Evolutionary conservation across 2,329 filamentous ascomycete genomes (phyloP), one percentile per base, ranked within the genome.

Genomic region (Aspergillus thermomutatus): DNA sequence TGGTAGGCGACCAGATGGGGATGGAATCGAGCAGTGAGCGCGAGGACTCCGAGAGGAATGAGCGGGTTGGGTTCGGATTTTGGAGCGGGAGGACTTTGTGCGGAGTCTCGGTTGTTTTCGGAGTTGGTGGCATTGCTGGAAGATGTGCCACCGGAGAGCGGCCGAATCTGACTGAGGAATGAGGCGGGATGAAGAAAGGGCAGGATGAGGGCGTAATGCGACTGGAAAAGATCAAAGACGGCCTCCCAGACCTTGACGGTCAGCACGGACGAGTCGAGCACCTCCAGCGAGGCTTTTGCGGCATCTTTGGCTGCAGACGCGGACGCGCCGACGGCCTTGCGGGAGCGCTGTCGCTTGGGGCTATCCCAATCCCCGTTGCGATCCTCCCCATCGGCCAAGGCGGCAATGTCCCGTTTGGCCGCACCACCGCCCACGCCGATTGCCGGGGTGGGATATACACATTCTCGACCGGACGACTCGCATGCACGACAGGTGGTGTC

Each of bases 401-500:
- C 65, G 11, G 69, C 70, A 37, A 73, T 61, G 50, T 77, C 74
- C 57, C 72, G 72, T 67, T 75, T 77, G 58, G 66, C 66, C 27
- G 64, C 63, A 21, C 55, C 63, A 34, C 66, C 69, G 47, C 66
- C 70, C 10, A 70, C 68, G 11, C 73, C 72, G 52, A 73, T 68
- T 28, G 74, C 73, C 2, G 75, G 75, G 27, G 74, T 69, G 8
- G 89, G 88, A 71, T 92, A 91, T 60, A 83, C 83, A 70, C 91
- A 94, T 58, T 90, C 83, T 69, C 89, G 83, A 47, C 87, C 85
- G 51, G 84, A 84, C 58, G 86, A 86, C 69, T 88, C 83, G 71
- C 91, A 95, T 11, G 86, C 86, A 60, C 89, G 85, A 77, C 91
- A 95, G 17, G 84, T 85, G 17, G 85, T 87, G 60, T 83, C 83